Conservation (phyloP, 805 yeast species). For the Blastobotrys attinorum region DNA sequence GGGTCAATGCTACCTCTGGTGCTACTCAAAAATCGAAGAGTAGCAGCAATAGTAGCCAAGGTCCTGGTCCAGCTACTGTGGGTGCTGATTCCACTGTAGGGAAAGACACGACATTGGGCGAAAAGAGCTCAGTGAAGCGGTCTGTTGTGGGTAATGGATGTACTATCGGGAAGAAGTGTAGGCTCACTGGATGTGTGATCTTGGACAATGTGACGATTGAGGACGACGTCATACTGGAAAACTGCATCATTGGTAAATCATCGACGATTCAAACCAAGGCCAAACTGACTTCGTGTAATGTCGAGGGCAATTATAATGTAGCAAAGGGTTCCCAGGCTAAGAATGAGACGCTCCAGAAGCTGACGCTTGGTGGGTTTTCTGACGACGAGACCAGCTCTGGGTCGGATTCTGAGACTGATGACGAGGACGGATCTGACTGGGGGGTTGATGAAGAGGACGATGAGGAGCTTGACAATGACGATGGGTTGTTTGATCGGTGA, state of each 20-base stretch:
- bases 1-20: constrained; percentile 21
- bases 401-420: constrained; percentile 24
- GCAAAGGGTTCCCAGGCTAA: constrained; percentile 37
- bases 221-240: constrained; percentile 67
- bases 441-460: constrained; percentile 38
- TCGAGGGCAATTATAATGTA: constrained; percentile 73
- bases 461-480: constrained; percentile 36
- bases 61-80: constrained; percentile 47
- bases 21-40: constrained; percentile 14
- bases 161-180: constrained; percentile 74
- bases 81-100: constrained; percentile 87
- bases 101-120: constrained; percentile 58
- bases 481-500: constrained; percentile 43
- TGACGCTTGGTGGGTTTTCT: constrained; percentile 21
- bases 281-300: constrained; percentile 69
- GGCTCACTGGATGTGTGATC: constrained; percentile 78
- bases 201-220: constrained; percentile 63
- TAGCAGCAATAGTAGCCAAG: no score
- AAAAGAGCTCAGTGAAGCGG: constrained; percentile 77
- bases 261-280: constrained; percentile 59
- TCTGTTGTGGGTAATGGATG: constrained; percentile 73
- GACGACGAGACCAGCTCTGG: constrained; percentile 18
- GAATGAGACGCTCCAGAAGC: constrained; percentile 30
- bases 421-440: constrained; percentile 31
- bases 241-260: constrained; percentile 72